A percentile compares a stretch with the other conserved stretches of the same genome.
Conservation (phyloP, 495 filamentous ascomycete species). For the Podospora bellae-mahoneyi region DNA sequence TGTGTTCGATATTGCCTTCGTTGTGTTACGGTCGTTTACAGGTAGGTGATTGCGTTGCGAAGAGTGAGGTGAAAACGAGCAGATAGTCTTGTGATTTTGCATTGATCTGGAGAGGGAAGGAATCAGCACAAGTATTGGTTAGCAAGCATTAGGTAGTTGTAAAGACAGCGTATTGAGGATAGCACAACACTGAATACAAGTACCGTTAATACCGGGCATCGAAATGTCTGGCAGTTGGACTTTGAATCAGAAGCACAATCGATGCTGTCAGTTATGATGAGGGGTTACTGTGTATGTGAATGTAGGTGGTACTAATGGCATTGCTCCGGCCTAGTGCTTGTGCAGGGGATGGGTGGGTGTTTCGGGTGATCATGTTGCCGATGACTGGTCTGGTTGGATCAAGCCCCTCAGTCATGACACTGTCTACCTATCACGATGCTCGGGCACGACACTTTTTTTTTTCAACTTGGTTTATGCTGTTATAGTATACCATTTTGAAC, state of each 20-base stretch:
- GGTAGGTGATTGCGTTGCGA: not conserved
- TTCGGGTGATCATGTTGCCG: not conserved
- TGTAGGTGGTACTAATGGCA: too few relatives aligned
- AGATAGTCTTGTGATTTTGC: not conserved
- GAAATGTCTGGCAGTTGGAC: not conserved
- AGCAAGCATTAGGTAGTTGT: not conserved
- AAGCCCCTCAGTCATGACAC: not conserved
- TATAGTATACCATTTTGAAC: not conserved
- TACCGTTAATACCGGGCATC: not conserved
- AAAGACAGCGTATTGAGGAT: not conserved
- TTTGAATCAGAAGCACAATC: not conserved
- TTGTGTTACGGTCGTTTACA: not conserved
- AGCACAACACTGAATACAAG: not conserved
- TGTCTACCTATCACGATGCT: not conserved
- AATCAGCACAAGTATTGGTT: not conserved
- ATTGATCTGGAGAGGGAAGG: not conserved
- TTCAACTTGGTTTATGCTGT: not conserved
- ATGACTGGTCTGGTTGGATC: not conserved
- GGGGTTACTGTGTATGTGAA: too few relatives aligned
- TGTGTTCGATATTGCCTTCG: not conserved
- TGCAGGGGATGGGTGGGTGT: not conserved
- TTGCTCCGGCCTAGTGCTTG: not conserved
- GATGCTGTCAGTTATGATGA: too few relatives aligned
- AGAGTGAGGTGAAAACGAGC: not conserved
- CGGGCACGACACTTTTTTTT: not conserved